Conservation (phyloP, 1,284 basidiomycete genomes). For the Fistulina hepatica region DNA sequence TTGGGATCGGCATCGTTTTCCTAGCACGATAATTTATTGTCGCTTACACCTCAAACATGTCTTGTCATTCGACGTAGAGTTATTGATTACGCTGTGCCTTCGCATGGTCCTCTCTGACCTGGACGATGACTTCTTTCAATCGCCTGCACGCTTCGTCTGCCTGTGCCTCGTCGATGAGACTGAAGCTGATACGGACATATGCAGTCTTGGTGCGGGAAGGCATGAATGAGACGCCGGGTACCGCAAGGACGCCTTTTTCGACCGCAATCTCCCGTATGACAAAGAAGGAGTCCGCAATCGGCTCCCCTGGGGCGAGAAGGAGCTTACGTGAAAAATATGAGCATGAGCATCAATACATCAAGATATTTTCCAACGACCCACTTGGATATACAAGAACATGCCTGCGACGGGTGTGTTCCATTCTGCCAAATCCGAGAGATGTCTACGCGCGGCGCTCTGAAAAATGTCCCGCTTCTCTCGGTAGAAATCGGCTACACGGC, state of each 20-base stretch:
- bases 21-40: no score
- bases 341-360: conserved; percentile 7
- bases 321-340: conserved; percentile 1
- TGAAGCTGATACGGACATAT: conserved; percentile 76
- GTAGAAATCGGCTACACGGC: conserved; percentile 72
- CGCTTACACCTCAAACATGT: no score
- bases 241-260: conserved; percentile 74
- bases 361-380: conserved; percentile 23
- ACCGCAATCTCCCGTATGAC: conserved; percentile 73
- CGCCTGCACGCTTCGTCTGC: conserved; percentile 69
- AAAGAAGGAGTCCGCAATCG: conserved; percentile 58
- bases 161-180: conserved; percentile 55
- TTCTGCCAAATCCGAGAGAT: conserved; percentile 68
- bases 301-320: conserved; percentile 18
- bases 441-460: conserved; percentile 61
- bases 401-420: conserved; percentile 85
- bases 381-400: conserved; percentile 70
- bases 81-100: no score
- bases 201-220: conserved; percentile 57
- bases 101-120: conserved; percentile 25
- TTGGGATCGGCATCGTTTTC: no score
- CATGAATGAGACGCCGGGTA: conserved; percentile 75
- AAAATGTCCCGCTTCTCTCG: conserved; percentile 70
- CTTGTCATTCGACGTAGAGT: no score
- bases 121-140: conserved; percentile 51